Evolutionary conservation across 2,329 filamentous ascomycete genomes (phyloP), one percentile per base, ranked within the genome.

Genomic region (Penicillium expansum): DNA sequence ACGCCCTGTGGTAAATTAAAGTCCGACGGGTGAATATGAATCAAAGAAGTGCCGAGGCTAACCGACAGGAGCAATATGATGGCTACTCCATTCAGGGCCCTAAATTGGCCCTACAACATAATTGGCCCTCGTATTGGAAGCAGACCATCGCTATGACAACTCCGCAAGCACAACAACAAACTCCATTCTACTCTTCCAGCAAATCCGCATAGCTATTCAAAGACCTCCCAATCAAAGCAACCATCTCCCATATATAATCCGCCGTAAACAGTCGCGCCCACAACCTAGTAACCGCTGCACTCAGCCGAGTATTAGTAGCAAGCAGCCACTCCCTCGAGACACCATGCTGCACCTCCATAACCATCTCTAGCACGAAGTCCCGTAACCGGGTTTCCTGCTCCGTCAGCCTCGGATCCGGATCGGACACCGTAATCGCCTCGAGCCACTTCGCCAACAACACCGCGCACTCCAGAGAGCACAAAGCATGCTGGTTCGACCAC

Each of bases 401-500:
- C 4, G 69, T 69, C 38, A 74, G 39, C 7, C 37, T 37, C 0
- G 71, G 70, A 3, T 62, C 55, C 0, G 68, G 69, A 37, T 66
- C 52, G 0, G 57, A 41, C 0, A 67, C 66, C 0, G 70, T 73
- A 4, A 68, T 69, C 4, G 63, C 68, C 22, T 74, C 70, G 1
- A 74, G 66, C 71, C 71, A 74, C 44, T 83, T 84, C 14, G 79
- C 80, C 0, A 84, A 67, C 3, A 85, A 68, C 0, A 84, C 76
- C 0, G 80, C 81, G 20, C 81, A 83, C 61, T 85, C 82, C 0
- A 85, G 71, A 1, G 79, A 80, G 4, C 80, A 82, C 0, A 84
- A 71, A 0, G 81, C 81, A 51, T 84, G 82, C n/a, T 83, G 75
- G 2, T 83, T 81, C 5, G 80, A 82, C 82, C 82, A 84, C 47